Evolutionary conservation across 441 rosid genomes (phyloP).

Genomic region (Arabidopsis lyrata): DNA sequence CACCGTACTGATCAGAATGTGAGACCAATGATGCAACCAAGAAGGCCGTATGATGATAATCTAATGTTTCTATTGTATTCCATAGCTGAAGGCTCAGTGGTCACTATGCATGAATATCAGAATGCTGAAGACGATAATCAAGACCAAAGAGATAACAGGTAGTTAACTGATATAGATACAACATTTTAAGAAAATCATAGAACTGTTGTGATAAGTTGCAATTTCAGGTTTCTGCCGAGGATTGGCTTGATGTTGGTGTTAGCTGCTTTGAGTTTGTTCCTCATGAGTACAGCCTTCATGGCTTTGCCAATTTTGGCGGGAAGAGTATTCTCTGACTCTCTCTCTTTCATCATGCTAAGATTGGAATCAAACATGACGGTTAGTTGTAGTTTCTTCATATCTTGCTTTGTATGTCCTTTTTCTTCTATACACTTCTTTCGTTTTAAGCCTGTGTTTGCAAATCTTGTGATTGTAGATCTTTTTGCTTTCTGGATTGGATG

Average conservation of each 20-base stretch:
- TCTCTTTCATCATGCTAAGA: constrained; percentile 14
- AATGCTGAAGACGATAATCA: constrained; percentile 19
- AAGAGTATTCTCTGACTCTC: neutral
- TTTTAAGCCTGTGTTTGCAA: neutral
- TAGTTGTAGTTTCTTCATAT: constrained; percentile 12
- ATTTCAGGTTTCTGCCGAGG: constrained; percentile 27
- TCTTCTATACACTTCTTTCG: neutral
- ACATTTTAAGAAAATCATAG: neutral
- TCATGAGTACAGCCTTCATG: constrained; percentile 16
- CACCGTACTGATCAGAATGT: constrained; percentile 9
- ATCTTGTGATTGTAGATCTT: constrained; percentile 26
- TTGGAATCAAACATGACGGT: constrained; percentile 26
- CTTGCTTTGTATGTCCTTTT: neutral
- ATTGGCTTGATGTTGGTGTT: constrained; percentile 30
- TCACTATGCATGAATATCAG: constrained; percentile 14
- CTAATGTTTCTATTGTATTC: neutral
- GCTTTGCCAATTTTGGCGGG: constrained; percentile 38
- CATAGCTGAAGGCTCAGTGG: constrained; percentile 36
- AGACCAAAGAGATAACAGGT: constrained; percentile 19
- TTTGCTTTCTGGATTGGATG: constrained; percentile 32
- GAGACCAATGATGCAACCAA: constrained; percentile 16
- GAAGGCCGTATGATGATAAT: neutral
- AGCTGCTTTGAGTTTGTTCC: constrained; percentile 34
- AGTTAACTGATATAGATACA: neutral
- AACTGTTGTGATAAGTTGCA: constrained; percentile 18